Base-by-base conservation (phyloP, 768 basidiomycete species). In the Boletellus ananas region DNA sequence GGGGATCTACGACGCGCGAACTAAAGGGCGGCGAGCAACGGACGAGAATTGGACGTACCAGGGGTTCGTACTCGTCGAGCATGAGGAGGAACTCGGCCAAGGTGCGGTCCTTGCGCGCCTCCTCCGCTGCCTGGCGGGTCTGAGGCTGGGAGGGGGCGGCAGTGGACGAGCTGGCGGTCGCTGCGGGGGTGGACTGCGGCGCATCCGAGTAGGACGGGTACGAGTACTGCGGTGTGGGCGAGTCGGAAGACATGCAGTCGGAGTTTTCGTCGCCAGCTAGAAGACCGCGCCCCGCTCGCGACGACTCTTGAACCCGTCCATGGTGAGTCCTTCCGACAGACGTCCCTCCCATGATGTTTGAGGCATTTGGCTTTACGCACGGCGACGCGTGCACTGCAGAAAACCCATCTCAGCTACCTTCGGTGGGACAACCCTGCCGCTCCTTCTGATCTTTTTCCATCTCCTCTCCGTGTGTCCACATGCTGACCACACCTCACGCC, bases 31-130 rank as follows among this genome's bases (percentile, higher is more conserved):
- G 34, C 34, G 13, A 23, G 27, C 17, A 6, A 44, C 21, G 11
- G 43, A 36, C 39, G 27, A 6, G 37, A 38, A n/a, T 6, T 25
- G 1, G 20, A 71, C 81, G 50, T 61, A 95, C 95, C 67, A 98
- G 68, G 38, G 95, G 95, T 62, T 97, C 91, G 63, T 96, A 97
- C 42, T 95, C 94, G 60, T 98, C 95, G 29, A 98, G 75, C 91
- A 95, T 92, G 34, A 94, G 75, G 74, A 98, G 78, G 60, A 98
- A 94, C 64, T 97, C 93, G 6, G 90, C 90, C 43, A 98, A 68
- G 1, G 90, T 94, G 43, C 87, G 78, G 70, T 97, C 94, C 63
- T 92, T 92, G 58, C 89, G 75, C 0, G 89, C 90, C 55, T 87
- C 86, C 59, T 90, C 89, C 16, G 85, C 80, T 6, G 80, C 81